Evolutionary conservation across 1,284 basidiomycete genomes (phyloP), one percentile per base, ranked within the genome.

Genomic region (Ceratobasidium sp.): DNA sequence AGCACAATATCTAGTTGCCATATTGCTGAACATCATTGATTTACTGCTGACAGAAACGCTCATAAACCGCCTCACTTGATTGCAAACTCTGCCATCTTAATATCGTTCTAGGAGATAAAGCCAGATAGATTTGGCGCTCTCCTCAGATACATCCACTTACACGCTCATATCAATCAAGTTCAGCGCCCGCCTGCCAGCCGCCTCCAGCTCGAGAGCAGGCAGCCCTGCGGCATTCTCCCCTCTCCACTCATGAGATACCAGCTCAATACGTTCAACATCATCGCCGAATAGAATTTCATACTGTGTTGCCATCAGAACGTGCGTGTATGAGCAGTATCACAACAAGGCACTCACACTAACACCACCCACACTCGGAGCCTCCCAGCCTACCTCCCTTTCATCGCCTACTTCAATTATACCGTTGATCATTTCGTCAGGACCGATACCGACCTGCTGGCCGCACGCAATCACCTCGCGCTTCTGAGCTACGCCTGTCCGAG

Each of bases 241-340:
- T 4, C 23, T 73, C 71, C 71, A 73, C 33, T 73, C 71, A 49
- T 73, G 56, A 26, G 71, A 51, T 42, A 58, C 49, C 23, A 73
- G 23, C 46, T 61, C 26, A 5, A 73, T 33, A n/a, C 42, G 23
- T 33, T 73, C 23, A 26, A 61, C 56, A 63, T n/a, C 28, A 40
- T 61, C 18, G 42, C 71, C 60, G 40, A 63, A 63, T 20, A 58
- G 44, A 39, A 73, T 73, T 23, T 73, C 71, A 39, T 73, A 63
- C 71, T 73, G 39, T 5, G 5, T 12, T 39, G 13, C 33, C 26
- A 42, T 44, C 18, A 70, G 68, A 15, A 55, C 20, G 23, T 39
- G 68, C 40, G 44, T 20, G 64, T 20, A 28, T 58, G 56, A 39
- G n/a, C 33, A 42, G 42, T 12, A 39, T 3, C 42, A 39, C 15